These are phyloP conservation scores for Xylariaceae sp. DNA, from an alignment of 2,329 filamentous ascomycete genomes.

Conservation along the genomic window DNA sequence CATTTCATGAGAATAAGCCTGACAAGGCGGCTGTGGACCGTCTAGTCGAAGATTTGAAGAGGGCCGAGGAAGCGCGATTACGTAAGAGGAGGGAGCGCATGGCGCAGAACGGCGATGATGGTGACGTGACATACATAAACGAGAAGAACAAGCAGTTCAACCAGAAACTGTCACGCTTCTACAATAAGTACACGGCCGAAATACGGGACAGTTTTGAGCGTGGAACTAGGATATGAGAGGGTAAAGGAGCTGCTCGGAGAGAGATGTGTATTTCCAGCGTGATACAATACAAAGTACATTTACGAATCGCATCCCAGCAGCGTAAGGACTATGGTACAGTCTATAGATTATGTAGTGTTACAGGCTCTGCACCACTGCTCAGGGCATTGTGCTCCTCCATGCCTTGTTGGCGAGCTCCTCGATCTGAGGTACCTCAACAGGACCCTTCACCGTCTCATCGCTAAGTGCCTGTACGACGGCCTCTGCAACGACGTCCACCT, in stretches of 20 bases:
- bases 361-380: conserved; percentile 6
- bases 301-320: conserved; percentile 11
- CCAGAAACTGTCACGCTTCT: conserved; percentile 93
- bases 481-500: conserved; percentile 86
- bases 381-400: conserved; percentile 93
- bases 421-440: conserved; percentile 79
- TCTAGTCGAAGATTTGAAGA: conserved; percentile 82
- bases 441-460: conserved; percentile 74
- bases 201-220: conserved; percentile 98
- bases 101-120: conserved; percentile 79
- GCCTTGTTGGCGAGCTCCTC: conserved; percentile 80
- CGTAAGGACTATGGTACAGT: conserved; percentile 38
- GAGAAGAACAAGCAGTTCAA: conserved; percentile 99
- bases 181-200: conserved; percentile 97
- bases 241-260: not conserved
- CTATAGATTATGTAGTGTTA: conserved; percentile 34
- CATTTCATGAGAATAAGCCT: conserved; percentile 85
- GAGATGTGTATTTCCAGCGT: conserved; percentile 16
- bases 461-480: conserved; percentile 87
- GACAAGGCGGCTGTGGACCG: conserved; percentile 87
- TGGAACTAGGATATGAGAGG: conserved; percentile 84
- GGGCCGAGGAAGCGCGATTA: conserved; percentile 84
- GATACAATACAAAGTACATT: conserved; percentile 2
- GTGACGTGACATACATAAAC: conserved; percentile 98
- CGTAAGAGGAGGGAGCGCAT: conserved; percentile 86